Evolutionary conservation across 371 early-diverging fungal species (phyloP).

Genomic region (Mucor plumbeus): DNA sequence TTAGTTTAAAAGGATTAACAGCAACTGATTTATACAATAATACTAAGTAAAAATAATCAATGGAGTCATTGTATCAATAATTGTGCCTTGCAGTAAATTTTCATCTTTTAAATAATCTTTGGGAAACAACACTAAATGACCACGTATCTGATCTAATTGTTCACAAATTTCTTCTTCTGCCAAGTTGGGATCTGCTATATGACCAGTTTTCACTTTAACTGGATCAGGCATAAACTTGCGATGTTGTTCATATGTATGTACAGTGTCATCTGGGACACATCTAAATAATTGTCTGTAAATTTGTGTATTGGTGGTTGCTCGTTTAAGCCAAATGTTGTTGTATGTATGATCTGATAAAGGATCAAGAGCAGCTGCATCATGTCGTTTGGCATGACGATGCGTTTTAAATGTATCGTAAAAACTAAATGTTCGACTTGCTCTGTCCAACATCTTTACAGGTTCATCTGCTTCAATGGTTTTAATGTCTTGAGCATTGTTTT

Average conservation of each 20-base stretch:
- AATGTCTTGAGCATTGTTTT: conserved; percentile 36
- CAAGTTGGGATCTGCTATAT: conserved; percentile 56
- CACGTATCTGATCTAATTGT: conserved; percentile 51
- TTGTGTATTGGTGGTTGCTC: conserved; percentile 70
- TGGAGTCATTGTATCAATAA: conserved; percentile 60
- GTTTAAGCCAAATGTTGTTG: conserved; percentile 65
- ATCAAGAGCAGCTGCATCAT: conserved; percentile 68
- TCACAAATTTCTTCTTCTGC: conserved; percentile 44
- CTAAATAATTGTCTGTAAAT: conserved; percentile 83
- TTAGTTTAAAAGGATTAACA: conserved; percentile 44
- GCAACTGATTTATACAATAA: conserved; percentile 47
- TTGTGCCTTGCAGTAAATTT: conserved; percentile 62
- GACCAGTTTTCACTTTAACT: conserved; percentile 53
- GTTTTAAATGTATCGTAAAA: conserved; percentile 41
- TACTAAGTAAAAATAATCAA: conserved; percentile 64
- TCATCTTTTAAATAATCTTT: conserved; percentile 77
- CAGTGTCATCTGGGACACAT: conserved; percentile 86
- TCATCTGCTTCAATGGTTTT: conserved; percentile 36
- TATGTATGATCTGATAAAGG: conserved; percentile 75
- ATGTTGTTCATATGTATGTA: conserved; percentile 66
- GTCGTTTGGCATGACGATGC: conserved; percentile 19
- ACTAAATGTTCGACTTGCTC: conserved; percentile 44
- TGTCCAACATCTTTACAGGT: conserved; percentile 46
- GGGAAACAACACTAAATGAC: conserved; percentile 79
- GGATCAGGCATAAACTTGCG: conserved; percentile 61